A percentile compares a stretch with the other conserved stretches of the same genome.
phyloP scores from a whole-genome alignment of 129 eudicot species.

The Helichrysum umbraculigerum region DNA sequence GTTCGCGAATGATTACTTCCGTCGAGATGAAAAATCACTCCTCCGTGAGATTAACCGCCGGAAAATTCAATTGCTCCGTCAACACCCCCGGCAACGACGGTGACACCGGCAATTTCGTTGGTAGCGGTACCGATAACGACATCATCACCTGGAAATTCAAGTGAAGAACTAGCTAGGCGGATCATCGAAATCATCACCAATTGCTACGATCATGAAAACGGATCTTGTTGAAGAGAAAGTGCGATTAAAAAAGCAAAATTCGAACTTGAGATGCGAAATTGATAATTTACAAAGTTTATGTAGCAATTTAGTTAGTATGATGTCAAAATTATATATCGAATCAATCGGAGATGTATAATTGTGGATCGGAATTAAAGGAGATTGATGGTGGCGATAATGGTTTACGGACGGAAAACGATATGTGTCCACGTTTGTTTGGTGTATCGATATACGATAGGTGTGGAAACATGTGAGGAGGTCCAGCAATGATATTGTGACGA shows the following conservation, averaged over 20 bases:
- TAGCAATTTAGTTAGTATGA: slow-evolving; percentile 43
- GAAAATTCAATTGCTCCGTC: slow-evolving; percentile 38
- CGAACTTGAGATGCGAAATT: slow-evolving; percentile 47
- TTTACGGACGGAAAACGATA: slow-evolving; percentile 30
- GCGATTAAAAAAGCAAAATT: slow-evolving; percentile 59
- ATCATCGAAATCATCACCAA: slow-evolving; percentile 63
- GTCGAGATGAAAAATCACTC: slow-evolving; percentile 60
- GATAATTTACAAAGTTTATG: slow-evolving; percentile 53
- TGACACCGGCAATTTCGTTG: slow-evolving; percentile 24
- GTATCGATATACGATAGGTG: slow-evolving; percentile 52
- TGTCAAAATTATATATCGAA: slow-evolving; percentile 46
- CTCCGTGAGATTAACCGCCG: slow-evolving; percentile 76
- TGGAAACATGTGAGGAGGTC: slow-evolving; percentile 45
- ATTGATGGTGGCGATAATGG: slow-evolving; percentile 18
- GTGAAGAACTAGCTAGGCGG: slow-evolving; percentile 55
- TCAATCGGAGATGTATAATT: slow-evolving; percentile 27
- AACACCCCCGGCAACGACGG: not conserved
- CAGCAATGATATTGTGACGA: not conserved
- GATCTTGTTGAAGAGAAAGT: slow-evolving; percentile 68
- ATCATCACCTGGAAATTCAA: slow-evolving; percentile 56
- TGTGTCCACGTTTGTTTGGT: slow-evolving; percentile 57
- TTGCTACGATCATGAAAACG: slow-evolving; percentile 30
- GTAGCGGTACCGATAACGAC: slow-evolving; percentile 13
- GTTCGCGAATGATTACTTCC: slow-evolving; percentile 65
- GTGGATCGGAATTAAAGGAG: slow-evolving; percentile 26